Evolutionary conservation across 78 protist genomes (phyloP), one percentile per base, ranked within the genome.

Genomic region (Dictyostelium capitatum): DNA sequence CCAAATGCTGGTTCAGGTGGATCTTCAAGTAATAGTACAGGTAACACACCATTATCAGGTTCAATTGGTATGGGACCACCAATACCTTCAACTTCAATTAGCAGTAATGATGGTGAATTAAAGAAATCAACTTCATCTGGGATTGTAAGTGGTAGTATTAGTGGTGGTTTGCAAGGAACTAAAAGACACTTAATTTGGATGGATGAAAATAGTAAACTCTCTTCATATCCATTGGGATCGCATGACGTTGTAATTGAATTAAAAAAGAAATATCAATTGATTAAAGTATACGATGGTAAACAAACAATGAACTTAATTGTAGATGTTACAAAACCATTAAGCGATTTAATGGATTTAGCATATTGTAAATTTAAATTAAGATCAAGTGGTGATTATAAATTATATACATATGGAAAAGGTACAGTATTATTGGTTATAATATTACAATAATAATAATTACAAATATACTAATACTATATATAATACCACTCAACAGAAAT

Each of bases 361-460:
- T 23, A 56, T n/a, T 85, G 92, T 46, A 85, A 85, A 85, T 85
- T 85, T 51, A 85, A 85, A 57, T 30, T 85, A 65, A 53, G 25
- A 17, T 23, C 48, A 46, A 32, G 28, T 25, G 56, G 51, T 73
- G 79, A 50, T 17, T 83, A 73, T 54, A 32, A 79, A n/a, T 48
- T 83, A 37, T 83, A 54, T 48, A 54, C 56, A 20, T 50, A 20
- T 19, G 57, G 67, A 50, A 77, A 15, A 51, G 82, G 82, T 54
- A 83, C 30, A 14, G 65, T 78, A 78, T 17, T 54, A 6, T 51
- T 64, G 25, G 1, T n/a, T 10, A 64, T 28, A 64, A 10, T 19
- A 64, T 62, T n/a, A 62, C 8, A 62, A 23, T 8, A 62, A 23
- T 20, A 25, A 25, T 62, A 25, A n/a, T 30, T 28, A 10, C 28